phyloP scores from a whole-genome alignment of 164 flowering plant genomes.

The Stephania yunnanensis region DNA sequence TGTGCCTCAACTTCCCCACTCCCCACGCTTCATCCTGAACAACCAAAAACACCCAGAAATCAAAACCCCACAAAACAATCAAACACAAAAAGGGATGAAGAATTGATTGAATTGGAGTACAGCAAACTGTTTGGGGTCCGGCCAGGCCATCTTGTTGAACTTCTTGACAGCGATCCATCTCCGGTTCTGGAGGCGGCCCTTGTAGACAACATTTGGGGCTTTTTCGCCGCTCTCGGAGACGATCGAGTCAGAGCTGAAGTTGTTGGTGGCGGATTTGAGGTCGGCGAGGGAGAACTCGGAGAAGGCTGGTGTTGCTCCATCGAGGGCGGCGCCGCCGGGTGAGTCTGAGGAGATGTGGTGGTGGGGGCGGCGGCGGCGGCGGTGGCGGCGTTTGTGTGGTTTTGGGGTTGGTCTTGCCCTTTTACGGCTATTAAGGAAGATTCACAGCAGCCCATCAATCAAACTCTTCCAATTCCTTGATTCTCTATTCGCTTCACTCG shows the following conservation, averaged over 20 bases:
- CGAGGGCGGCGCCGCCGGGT: slow-evolving; percentile 11
- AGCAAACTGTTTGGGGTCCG: slow-evolving; percentile 82
- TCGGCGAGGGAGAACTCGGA: slow-evolving; percentile 62
- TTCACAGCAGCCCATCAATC: slow-evolving; percentile 51
- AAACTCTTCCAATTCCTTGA: slow-evolving; percentile 5
- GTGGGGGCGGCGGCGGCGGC: slow-evolving; percentile 25
- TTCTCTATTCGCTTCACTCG: neutral
- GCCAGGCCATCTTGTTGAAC: slow-evolving; percentile 80
- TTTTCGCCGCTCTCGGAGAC: slow-evolving; percentile 89
- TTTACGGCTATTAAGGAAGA: slow-evolving; percentile 29
- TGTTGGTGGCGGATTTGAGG: slow-evolving; percentile 70
- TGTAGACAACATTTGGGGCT: slow-evolving; percentile 80
- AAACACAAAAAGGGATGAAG: neutral
- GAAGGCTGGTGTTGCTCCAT: slow-evolving; percentile 39
- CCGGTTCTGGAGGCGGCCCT: slow-evolving; percentile 63
- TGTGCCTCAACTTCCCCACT: slow-evolving; percentile 80
- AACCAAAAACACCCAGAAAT: slow-evolving; percentile 11
- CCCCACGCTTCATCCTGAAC: slow-evolving; percentile 89
- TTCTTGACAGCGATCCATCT: slow-evolving; percentile 86
- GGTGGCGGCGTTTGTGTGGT: slow-evolving; percentile 6
- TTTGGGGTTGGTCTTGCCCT: neutral
- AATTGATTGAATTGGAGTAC: slow-evolving; percentile 23
- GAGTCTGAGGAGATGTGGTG: neutral
- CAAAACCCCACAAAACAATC: neutral
- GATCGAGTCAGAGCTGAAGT: slow-evolving; percentile 70